Evolutionary conservation across 2,329 filamentous ascomycete genomes (phyloP), one percentile per base, ranked within the genome.

Genomic region (Xylariales sp.): DNA sequence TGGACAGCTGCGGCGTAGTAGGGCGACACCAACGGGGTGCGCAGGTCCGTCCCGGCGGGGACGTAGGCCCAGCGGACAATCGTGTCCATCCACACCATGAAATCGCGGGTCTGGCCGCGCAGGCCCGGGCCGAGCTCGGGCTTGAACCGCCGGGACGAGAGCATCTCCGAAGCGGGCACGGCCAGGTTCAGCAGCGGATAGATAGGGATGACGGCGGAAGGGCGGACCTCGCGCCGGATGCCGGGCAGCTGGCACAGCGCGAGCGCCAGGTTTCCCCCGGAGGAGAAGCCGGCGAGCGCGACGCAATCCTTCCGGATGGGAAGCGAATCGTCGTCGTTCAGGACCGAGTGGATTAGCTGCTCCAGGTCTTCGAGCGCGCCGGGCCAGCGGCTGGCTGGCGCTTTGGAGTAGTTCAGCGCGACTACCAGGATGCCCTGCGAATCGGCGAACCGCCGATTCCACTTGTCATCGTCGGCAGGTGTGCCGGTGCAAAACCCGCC

Each of bases 161-260:
- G 29, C 45, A 66, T 62, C 23, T 8, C 23, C 29, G 51, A 40
- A 6, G 47, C 32, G 1, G 48, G 29, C 8, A 63, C 45, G 5
- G 55, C 55, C 16, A 65, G 62, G 47, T 74, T 68, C 6, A 65
- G 52, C 2, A 64, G 53, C 2, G 70, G 65, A 42, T 66, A 71
- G 7, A 55, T 32, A 10, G 48, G 44, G 32, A 65, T 52, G 7
- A 59, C 49, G 3, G 66, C 53, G 5, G 45, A 35, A n/a, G n/a
- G n/a, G 32, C 33, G 44, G 2, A 66, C 49, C 1, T 52, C 61
- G n/a, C 53, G 56, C 30, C 52, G 55, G 28, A 69, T 53, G 23
- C 50, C 55, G 2, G 57, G 55, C 7, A 63, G 37, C 42, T 70
- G 67, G 27, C 57, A 52, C 4, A 55, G 58, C 23, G 55, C 54